Percentiles rank a stretch among this genome's conserved stretches.
Evolutionary conservation across 139 green algal genomes (phyloP).

Genomic region (Bryopsis sp.): DNA sequence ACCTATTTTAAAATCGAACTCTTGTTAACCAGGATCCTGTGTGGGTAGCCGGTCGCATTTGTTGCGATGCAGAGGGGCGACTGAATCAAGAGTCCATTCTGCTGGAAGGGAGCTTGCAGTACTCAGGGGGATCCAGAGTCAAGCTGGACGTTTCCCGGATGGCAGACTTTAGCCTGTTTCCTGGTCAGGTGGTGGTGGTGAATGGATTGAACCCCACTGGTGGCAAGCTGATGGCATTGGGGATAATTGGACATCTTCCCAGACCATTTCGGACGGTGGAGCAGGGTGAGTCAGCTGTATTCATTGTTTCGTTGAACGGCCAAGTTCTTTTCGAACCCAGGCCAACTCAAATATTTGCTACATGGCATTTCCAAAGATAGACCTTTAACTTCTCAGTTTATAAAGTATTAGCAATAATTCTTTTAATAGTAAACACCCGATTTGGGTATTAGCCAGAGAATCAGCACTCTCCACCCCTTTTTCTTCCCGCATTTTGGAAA

Average conservation of each 20-base stretch:
- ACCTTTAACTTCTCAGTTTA: too few relatives aligned
- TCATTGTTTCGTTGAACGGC: neutral
- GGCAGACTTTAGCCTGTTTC: neutral
- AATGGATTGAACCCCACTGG: conserved; percentile 69
- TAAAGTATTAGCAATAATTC: too few relatives aligned
- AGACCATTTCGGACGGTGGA: neutral
- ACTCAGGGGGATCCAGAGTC: neutral
- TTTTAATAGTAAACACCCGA: too few relatives aligned
- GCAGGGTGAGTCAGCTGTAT: neutral
- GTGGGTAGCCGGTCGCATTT: conserved; percentile 1
- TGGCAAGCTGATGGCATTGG: conserved; percentile 48
- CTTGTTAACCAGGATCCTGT: conserved; percentile 13
- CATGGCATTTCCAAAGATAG: too few relatives aligned
- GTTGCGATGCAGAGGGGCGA: conserved; percentile 5
- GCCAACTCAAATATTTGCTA: neutral
- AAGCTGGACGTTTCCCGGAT: neutral
- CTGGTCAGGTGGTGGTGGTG: conserved; percentile 43
- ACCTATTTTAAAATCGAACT: too few relatives aligned
- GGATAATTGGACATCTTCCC: conserved; percentile 46
- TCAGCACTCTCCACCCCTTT: too few relatives aligned
- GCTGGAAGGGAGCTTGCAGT: neutral
- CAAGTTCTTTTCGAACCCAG: neutral
- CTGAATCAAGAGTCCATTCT: conserved; percentile 5
- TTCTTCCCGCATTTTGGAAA: too few relatives aligned
- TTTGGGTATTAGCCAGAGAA: too few relatives aligned